These are phyloP conservation scores for Claviceps fusiformis DNA, from an alignment of 2,329 filamentous ascomycete genomes.

Conservation along the genomic window DNA sequence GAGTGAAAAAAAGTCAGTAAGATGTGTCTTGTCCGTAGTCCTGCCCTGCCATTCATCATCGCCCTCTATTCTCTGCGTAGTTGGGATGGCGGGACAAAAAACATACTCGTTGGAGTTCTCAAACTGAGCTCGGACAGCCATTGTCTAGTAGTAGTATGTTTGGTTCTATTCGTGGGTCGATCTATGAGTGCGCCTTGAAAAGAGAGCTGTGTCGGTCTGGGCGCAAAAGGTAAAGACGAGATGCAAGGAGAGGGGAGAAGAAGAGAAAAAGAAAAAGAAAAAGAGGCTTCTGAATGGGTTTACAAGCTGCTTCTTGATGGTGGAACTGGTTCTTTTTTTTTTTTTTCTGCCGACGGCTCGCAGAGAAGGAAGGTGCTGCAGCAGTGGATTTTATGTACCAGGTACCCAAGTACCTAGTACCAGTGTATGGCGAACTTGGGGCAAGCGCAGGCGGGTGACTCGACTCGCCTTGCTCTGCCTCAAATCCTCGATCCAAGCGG, in stretches of 20 bases:
- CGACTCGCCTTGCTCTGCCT: too few species aligned
- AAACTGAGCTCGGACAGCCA: conserved; percentile 63
- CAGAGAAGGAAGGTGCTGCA: background rate
- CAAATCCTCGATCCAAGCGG: background rate
- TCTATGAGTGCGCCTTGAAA: background rate
- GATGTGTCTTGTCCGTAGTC: background rate
- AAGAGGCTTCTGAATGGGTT: background rate
- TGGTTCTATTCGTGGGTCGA: background rate
- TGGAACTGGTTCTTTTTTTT: background rate
- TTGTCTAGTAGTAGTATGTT: conserved; percentile 23
- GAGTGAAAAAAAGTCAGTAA: background rate
- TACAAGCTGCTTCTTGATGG: conserved; percentile 1
- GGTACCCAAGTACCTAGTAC: background rate
- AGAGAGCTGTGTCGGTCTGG: background rate
- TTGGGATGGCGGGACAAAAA: conserved; percentile 8
- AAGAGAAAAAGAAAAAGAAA: too few species aligned
- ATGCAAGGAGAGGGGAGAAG: background rate
- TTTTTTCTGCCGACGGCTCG: background rate
- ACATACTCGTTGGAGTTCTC: conserved; percentile 85
- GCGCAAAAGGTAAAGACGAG: background rate
- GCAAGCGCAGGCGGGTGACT: background rate
- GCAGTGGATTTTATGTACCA: background rate
- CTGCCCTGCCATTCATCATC: background rate
- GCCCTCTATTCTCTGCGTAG: background rate
- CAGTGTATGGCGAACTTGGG: too few species aligned